Evolutionary conservation across 2,329 filamentous ascomycete species (phyloP).

Genomic region (Neonectria neomacrospora): DNA sequence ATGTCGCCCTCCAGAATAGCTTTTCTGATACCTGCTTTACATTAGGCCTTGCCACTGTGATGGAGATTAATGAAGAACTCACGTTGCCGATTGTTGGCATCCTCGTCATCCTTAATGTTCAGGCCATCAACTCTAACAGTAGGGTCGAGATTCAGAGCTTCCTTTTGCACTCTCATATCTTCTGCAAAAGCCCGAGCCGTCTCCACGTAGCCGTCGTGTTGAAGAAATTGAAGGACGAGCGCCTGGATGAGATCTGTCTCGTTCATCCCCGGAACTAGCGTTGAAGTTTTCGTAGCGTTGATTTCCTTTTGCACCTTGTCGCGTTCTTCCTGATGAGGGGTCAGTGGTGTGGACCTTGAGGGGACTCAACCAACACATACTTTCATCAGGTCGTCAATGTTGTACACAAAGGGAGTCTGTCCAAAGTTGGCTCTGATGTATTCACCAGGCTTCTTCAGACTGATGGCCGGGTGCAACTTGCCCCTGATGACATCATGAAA

Average conservation of each 20-base stretch:
- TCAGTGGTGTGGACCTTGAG: conserved; percentile 24
- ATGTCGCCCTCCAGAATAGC: conserved; percentile 93
- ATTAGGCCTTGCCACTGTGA: conserved; percentile 30
- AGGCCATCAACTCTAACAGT: conserved; percentile 65
- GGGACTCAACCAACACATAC: conserved; percentile 58
- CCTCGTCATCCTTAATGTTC: conserved; percentile 81
- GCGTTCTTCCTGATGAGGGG: conserved; percentile 65
- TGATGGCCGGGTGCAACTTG: conserved; percentile 73
- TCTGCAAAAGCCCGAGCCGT: conserved; percentile 88
- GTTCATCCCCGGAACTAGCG: conserved; percentile 70
- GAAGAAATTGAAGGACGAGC: conserved; percentile 85
- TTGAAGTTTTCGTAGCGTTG: conserved; percentile 64
- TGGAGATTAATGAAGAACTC: conserved; percentile 46
- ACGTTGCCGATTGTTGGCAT: conserved; percentile 90
- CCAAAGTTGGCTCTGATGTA: conserved; percentile 74
- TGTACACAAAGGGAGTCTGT: conserved; percentile 83
- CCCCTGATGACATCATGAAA: conserved; percentile 73
- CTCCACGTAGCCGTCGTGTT: conserved; percentile 95
- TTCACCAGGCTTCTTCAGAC: conserved; percentile 73
- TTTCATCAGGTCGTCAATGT: conserved; percentile 88
- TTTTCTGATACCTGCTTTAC: conserved; percentile 76
- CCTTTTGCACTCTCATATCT: conserved; percentile 80
- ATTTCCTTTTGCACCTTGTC: conserved; percentile 70
- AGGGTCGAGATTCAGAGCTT: conserved; percentile 71
- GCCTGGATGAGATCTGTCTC: conserved; percentile 86